Base-by-base conservation (phyloP, 2,329 filamentous ascomycete species). In the Phialocephala subalpina region DNA sequence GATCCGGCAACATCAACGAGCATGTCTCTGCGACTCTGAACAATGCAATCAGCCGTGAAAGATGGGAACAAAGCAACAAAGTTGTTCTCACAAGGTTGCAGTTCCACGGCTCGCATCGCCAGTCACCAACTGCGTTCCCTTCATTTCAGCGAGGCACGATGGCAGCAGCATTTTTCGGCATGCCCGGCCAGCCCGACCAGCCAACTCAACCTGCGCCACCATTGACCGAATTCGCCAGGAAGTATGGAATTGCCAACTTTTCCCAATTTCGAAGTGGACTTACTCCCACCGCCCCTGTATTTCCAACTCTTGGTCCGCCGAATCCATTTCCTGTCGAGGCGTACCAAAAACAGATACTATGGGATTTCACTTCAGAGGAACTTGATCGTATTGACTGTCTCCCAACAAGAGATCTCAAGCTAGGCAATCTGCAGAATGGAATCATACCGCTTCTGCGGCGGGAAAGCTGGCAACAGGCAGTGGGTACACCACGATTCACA, bases 381-480 rank as follows among this genome's bases (percentile, higher is more conserved):
- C 58, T 72, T 18, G 64, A 47, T 2, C 52, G 66, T n/a, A 52
- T 71, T 20, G 70, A 71, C 45, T 70, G 69, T 25, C 58, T 72
- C 6, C 64, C 67, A 2, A 64, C 60, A 20, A 40, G 70, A 49
- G 49, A 64, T 1, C 33, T 72, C 12, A 49, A 22, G 12, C 36
- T 35, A 18, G 35, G 55, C 1, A 68, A 45, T 49, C 33, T 71
- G 3, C 33, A 63, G 9, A 69, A 65, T n/a, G 42, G 36, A 8
- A 69, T 71, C 18, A 56, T 66, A 12, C 65, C 69, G 8, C 20
- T 70, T 7, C 27, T 70, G 8, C 33, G 36, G 14, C 36, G 52
- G 2, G 52, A 64, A 3, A 61, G 60, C 20, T 70, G 69, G 69
- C 64, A 70, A 58, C 27, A 14, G 2, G 14, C 2, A 22, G 67